Base-by-base conservation (phyloP, 1,284 basidiomycete genomes). In the Tranzscheliella williamsii region DNA sequence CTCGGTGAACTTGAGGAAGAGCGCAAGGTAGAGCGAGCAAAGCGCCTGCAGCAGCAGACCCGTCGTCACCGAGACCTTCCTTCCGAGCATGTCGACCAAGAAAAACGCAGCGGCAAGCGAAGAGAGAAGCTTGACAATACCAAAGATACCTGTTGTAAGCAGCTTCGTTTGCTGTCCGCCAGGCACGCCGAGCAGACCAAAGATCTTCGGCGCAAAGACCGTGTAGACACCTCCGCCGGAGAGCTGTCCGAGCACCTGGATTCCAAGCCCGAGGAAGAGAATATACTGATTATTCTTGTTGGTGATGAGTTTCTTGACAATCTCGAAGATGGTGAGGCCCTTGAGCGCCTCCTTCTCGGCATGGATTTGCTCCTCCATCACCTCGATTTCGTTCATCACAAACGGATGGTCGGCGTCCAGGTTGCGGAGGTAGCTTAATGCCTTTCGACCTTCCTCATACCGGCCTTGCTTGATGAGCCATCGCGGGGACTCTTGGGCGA, bases 201-300 rank as follows among this genome's bases (percentile, higher is more conserved):
- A 64, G 35, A 69, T 56, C 39, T 60, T 63, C 22, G 62, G 63
- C 1, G 67, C 67, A 24, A 61, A 67, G 11, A 66, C 41, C 8
- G 57, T 61, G 57, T 54, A 61, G 34, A 57, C 50, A 41, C 67
- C 64, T 5, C 63, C 67, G 21, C 67, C 67, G 30, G 39, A 44
- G 18, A 66, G 44, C 34, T 69, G 67, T 23, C 67, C 67, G n/a
- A 66, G 58, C 8, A 69, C 50, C 36, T 69, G 67, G 32, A 62
- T 65, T 20, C 66, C 66, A 17, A 66, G 38, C 29, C 57, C 58
- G 29, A 62, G 52, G 47, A 52, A 49, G 21, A 66, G 42, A 20
- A 67, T 56, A 44, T 61, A 54, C 24, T 57, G 49, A 44, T 65
- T 68, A 42, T 60, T 51, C 46, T 46, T 48, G 55, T 52, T 65